A percentile compares a stretch with the other conserved stretches of the same genome.
phyloP scores from a whole-genome alignment of 176 grass and related monocot species.

The Raddia guianensis region DNA sequence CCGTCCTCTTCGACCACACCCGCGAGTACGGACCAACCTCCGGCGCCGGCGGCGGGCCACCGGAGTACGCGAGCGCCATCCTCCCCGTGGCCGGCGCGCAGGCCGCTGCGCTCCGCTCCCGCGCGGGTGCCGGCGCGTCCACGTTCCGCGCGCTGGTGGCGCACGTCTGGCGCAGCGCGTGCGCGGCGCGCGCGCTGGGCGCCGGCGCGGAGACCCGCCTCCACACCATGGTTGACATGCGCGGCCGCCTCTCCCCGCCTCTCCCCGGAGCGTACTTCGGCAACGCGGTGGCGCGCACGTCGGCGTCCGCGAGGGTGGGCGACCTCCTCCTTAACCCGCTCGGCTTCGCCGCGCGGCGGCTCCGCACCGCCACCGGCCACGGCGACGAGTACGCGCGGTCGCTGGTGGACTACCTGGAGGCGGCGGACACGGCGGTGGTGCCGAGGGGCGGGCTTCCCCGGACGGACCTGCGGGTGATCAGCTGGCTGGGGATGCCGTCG shows the following conservation, averaged over 20 bases:
- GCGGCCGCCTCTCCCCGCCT: conserved; percentile 40
- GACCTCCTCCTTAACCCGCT: conserved; percentile 27
- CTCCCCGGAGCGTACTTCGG: conserved; percentile 58
- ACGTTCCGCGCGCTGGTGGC: conserved; percentile 54
- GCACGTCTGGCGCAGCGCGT: conserved; percentile 59
- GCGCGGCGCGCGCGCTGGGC: conserved; percentile 44
- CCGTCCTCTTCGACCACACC: conserved; percentile 42
- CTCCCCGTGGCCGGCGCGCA: conserved; percentile 43
- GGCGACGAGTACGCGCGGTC: conserved; percentile 50
- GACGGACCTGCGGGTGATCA: conserved; percentile 55
- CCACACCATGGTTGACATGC: conserved; percentile 58
- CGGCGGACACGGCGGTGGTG: conserved; percentile 1
- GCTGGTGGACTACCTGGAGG: conserved; percentile 52
- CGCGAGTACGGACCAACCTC: conserved; percentile 35
- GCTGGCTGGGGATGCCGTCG: conserved; percentile 59
- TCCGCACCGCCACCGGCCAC: conserved; percentile 37
- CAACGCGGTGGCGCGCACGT: conserved; percentile 49
- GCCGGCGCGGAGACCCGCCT: conserved; percentile 41
- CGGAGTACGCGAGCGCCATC: conserved; percentile 39
- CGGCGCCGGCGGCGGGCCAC: background rate
- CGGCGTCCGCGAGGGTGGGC: conserved; percentile 35
- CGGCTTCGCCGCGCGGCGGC: conserved; percentile 1
- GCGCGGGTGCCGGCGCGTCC: conserved; percentile 18
- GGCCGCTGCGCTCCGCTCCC: conserved; percentile 30
- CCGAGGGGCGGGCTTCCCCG: conserved; percentile 18